phyloP scores from a whole-genome alignment of 768 basidiomycete species.

The Tricholoma matsutake region DNA sequence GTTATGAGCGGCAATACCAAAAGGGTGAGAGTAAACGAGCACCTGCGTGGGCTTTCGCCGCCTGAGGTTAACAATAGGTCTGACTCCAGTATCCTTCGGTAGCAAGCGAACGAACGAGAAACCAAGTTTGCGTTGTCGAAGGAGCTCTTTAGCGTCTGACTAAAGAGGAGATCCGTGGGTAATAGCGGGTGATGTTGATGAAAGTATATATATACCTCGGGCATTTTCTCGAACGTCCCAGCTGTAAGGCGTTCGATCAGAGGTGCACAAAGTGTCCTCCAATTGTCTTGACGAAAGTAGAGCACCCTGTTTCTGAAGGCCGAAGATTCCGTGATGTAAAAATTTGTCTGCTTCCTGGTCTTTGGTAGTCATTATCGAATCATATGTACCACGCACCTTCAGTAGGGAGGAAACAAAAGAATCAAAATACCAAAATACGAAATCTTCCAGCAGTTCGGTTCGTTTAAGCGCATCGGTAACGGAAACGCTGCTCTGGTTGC shows the following conservation, averaged over 20 bases:
- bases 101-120: constrained; percentile 86
- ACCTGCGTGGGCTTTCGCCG: constrained; percentile 39
- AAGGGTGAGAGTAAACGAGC: constrained; percentile 17
- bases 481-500: constrained; percentile 46
- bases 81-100: constrained; percentile 92
- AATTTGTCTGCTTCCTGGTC: constrained; percentile 66
- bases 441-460: constrained; percentile 79
- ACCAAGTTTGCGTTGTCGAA: constrained; percentile 71
- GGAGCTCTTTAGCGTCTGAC: constrained; percentile 61
- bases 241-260: constrained; percentile 70
- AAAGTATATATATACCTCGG: constrained; percentile 46
- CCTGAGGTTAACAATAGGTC: constrained; percentile 90
- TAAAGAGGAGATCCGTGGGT: constrained; percentile 23
- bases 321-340: constrained; percentile 91
- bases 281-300: constrained; percentile 95
- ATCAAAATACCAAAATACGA: constrained; percentile 94
- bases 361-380: neutral
- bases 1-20: neutral
- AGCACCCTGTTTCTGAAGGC: constrained; percentile 79
- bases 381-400: constrained; percentile 45
- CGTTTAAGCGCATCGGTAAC: constrained; percentile 73
- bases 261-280: constrained; percentile 80
- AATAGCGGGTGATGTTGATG: neutral
- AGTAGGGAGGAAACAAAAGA: constrained; percentile 77
- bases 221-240: constrained; percentile 68